Evolutionary conservation across 106 monocot genomes (phyloP).

Genomic region (Hemerocallis citrina): DNA sequence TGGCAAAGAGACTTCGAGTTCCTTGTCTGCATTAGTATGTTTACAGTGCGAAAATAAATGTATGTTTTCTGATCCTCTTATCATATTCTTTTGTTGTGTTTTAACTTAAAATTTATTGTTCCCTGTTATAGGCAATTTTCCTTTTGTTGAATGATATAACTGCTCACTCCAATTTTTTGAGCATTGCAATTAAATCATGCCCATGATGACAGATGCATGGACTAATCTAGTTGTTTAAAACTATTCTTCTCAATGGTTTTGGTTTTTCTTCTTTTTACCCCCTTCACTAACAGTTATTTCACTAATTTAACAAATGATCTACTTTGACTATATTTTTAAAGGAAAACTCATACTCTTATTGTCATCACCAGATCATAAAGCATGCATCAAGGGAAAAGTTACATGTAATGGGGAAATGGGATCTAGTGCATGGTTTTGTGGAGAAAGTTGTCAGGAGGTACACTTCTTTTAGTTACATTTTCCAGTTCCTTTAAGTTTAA

Average conservation of each 20-base stretch:
- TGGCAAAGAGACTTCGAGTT: constrained; percentile 27
- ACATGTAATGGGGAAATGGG: constrained; percentile 15
- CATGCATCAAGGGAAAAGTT: constrained; percentile 36
- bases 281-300: neutral
- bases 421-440: constrained; percentile 67
- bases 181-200: neutral
- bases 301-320: neutral
- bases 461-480: neutral
- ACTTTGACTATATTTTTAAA: neutral
- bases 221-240: neutral
- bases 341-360: neutral
- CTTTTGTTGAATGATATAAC: neutral
- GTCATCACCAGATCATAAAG: constrained; percentile 47
- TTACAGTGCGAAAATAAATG: constrained; percentile 80
- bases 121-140: too few species aligned
- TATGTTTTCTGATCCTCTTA: constrained; percentile 21
- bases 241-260: neutral
- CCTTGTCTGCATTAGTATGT: constrained; percentile 46
- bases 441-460: constrained; percentile 68
- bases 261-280: too few species aligned
- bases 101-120: neutral
- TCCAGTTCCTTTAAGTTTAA: too few species aligned
- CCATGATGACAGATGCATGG: neutral
- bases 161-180: too few species aligned
- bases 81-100: neutral